Percentiles rank a stretch among this genome's conserved stretches.
phyloP scores from a whole-genome alignment of 306 rosid species.

The Inga oerstediana region DNA sequence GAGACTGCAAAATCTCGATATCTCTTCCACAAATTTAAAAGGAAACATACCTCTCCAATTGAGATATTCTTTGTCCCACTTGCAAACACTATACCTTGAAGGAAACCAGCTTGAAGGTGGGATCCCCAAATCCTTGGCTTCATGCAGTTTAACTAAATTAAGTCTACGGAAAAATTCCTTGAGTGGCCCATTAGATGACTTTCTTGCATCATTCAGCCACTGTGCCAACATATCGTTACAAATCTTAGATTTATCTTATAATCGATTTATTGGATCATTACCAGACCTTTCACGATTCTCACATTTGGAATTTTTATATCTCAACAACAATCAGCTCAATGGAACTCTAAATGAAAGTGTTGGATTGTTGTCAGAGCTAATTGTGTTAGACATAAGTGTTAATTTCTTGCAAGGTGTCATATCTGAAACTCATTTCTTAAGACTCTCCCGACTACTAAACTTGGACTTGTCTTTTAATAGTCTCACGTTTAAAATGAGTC shows the following conservation, averaged over 20 bases:
- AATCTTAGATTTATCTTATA: background rate
- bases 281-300: constrained; percentile 1
- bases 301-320: background rate
- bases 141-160: background rate
- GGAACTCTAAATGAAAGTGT: background rate
- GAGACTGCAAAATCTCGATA: background rate
- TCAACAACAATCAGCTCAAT: background rate
- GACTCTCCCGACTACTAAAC: accelerated
- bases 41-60: background rate
- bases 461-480: background rate
- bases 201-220: background rate
- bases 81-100: background rate
- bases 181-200: background rate
- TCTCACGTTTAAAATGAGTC: background rate
- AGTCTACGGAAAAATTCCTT: accelerated
- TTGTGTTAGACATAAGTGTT: accelerated
- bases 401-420: background rate
- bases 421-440: background rate
- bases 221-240: background rate
- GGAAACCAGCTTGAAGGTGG: background rate
- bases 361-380: background rate
- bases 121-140: background rate
- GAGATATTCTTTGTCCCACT: background rate
- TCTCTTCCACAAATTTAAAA: background rate
- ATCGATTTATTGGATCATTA: background rate